Conservation (phyloP, 1,139 yeast species). For the Lodderomyces theae region DNA sequence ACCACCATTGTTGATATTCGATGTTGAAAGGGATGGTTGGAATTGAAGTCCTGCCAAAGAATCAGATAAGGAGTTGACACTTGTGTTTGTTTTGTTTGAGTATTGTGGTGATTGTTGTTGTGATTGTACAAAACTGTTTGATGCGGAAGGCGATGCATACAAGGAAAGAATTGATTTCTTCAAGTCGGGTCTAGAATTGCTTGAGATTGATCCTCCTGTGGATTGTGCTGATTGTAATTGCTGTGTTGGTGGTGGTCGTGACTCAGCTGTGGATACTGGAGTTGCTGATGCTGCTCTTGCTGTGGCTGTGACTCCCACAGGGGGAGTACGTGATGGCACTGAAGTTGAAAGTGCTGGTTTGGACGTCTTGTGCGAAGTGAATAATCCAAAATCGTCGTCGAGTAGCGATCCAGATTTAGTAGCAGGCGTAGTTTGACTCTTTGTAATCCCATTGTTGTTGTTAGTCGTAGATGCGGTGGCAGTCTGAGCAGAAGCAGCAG, state of each 20-base stretch:
- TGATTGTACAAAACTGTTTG: slow-evolving; percentile 31
- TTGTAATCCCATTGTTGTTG: slow-evolving; percentile 12
- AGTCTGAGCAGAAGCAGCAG: neutral
- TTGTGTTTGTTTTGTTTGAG: slow-evolving; percentile 6
- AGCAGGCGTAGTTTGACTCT: slow-evolving; percentile 5
- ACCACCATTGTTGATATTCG: slow-evolving; percentile 3
- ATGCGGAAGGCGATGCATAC: slow-evolving; percentile 67
- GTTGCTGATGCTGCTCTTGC: slow-evolving; percentile 1
- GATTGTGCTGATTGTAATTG: slow-evolving; percentile 29
- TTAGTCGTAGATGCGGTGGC: slow-evolving; percentile 3
- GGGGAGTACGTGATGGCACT: neutral
- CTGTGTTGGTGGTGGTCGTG: slow-evolving; percentile 2
- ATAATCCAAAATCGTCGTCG: slow-evolving; percentile 44
- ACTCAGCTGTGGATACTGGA: slow-evolving; percentile 6
- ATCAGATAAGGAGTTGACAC: slow-evolving; percentile 23
- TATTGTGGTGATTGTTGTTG: slow-evolving; percentile 19
- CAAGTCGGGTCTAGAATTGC: slow-evolving; percentile 54
- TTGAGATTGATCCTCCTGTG: slow-evolving; percentile 32
- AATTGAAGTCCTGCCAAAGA: slow-evolving; percentile 39
- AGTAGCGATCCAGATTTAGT: slow-evolving; percentile 15
- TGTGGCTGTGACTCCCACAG: neutral
- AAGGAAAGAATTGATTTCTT: slow-evolving; percentile 87
- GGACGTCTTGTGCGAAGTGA: slow-evolving; percentile 23
- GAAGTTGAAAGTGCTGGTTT: slow-evolving; percentile 11
- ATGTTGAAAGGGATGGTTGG: slow-evolving; percentile 10